Evolutionary conservation across 495 filamentous ascomycete genomes (phyloP), one percentile per base, ranked within the genome.

Genomic region (Glutinoglossum americanum): DNA sequence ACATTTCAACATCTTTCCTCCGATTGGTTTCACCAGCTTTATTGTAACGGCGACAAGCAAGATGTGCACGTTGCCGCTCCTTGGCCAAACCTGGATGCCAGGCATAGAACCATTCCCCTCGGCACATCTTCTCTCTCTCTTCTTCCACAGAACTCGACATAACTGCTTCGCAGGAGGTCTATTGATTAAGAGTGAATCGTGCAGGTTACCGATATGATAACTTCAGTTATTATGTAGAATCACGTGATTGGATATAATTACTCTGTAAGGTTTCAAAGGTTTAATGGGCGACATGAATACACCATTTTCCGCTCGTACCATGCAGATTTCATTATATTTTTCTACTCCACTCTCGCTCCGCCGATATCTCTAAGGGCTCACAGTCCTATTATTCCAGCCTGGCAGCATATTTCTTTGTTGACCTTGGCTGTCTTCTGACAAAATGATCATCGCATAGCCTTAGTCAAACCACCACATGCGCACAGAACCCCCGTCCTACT

Each of bases 11-110:
- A 35, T 77, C 65, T 47, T 68, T 68, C 53, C 85, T 71, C 32
- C 84, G 70, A 0, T 78, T 62, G 0, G 76, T 69, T 3, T 81
- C 77, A 0, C 75, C 74, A 4, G 75, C 71, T 26, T 70, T 72
- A 66, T 87, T 92, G 70, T 80, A 87, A 1, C 71, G 71, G 32
- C 70, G 65, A 63, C 73, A 79, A 1, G 84, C 84, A 15, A 65
- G 63, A 37, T 73, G 71, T 65, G 83, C 85, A 17, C 79, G 71
- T 9, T 65, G 62, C 1, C 87, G 78, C 15, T 74, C 82, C 1
- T 73, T 74, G 9, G 74, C 65, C 9, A 80, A 66, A 13, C 77
- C 72, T 0, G 76, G 77, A 3, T 72, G 73, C 61, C 80, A 80
- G 13, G 77, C 76, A 57, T 68, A 75, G 55, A 76, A 78, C 21